Evolutionary conservation across 768 basidiomycete species (phyloP).

Genomic region (Obba rivulosa): DNA sequence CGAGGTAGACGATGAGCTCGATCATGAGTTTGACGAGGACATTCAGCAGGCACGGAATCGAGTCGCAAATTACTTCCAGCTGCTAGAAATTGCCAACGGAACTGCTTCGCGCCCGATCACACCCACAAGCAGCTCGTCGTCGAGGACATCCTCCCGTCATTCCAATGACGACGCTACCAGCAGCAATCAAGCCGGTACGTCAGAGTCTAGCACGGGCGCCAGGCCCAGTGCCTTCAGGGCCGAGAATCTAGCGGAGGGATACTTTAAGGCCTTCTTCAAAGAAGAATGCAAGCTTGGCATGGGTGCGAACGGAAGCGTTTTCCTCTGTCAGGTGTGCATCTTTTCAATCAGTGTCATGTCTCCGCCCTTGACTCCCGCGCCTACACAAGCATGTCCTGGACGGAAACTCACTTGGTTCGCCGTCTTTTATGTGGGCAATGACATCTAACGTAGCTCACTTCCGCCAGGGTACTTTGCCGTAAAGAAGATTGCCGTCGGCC

Average conservation of each 20-base stretch:
- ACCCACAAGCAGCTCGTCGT: conserved; percentile 9
- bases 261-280: conserved; percentile 89
- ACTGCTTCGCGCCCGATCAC: conserved; percentile 30
- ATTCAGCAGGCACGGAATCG: conserved; percentile 40
- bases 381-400: conserved; percentile 71
- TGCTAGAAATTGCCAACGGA: conserved; percentile 71
- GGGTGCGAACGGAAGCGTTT: conserved; percentile 93
- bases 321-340: conserved; percentile 68
- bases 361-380: neutral
- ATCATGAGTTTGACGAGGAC: conserved; percentile 22
- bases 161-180: neutral
- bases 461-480: conserved; percentile 78
- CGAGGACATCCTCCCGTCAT: neutral
- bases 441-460: conserved; percentile 3
- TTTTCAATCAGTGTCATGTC: neutral
- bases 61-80: conserved; percentile 75
- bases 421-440: neutral
- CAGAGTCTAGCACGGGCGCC: neutral
- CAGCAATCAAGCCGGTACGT: neutral
- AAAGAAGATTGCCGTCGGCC: conserved; percentile 94
- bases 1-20: conserved; percentile 15
- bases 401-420: conserved; percentile 72
- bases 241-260: conserved; percentile 83
- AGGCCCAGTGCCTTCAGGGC: conserved; percentile 45
- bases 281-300: conserved; percentile 88